phyloP scores from a whole-genome alignment of 805 yeast species.

The Pichia membranifaciens region DNA sequence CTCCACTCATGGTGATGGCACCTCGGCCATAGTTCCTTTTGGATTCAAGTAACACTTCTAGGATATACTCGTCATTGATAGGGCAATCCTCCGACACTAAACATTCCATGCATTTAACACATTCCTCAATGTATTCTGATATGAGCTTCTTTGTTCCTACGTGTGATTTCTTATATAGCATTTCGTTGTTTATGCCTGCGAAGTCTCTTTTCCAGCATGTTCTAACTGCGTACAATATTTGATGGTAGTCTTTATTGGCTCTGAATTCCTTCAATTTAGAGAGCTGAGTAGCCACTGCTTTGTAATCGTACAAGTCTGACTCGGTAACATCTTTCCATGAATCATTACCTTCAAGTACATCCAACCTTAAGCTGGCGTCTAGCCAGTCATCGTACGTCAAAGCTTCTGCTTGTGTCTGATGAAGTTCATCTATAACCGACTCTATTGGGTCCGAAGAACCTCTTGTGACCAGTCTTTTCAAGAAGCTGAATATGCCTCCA shows the following conservation, averaged over 20 bases:
- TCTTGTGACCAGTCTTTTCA: neutral
- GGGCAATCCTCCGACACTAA: constrained; percentile 35
- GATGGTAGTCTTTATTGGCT: constrained; percentile 46
- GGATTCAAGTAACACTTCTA: constrained; percentile 80
- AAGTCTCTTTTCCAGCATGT: constrained; percentile 81
- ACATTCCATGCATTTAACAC: constrained; percentile 43
- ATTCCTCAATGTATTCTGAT: constrained; percentile 78
- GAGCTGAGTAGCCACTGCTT: constrained; percentile 48
- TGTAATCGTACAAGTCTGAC: constrained; percentile 69
- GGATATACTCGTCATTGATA: constrained; percentile 60
- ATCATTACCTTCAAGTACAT: constrained; percentile 55
- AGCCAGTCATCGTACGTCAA: constrained; percentile 58
- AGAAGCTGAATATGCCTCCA: neutral
- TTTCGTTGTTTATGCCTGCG: constrained; percentile 81
- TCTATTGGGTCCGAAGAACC: constrained; percentile 1
- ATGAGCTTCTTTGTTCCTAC: constrained; percentile 82
- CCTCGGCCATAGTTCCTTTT: constrained; percentile 90
- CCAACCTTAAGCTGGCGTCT: constrained; percentile 55
- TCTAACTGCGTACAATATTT: constrained; percentile 65
- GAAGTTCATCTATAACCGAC: constrained; percentile 3
- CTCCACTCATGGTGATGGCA: constrained; percentile 92
- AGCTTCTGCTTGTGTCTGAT: constrained; percentile 38
- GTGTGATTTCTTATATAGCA: constrained; percentile 68
- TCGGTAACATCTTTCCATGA: constrained; percentile 64
- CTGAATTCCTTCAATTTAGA: constrained; percentile 58